Base-by-base conservation (phyloP, 345 rosid genomes). In the Gossypium mustelinum region DNA sequence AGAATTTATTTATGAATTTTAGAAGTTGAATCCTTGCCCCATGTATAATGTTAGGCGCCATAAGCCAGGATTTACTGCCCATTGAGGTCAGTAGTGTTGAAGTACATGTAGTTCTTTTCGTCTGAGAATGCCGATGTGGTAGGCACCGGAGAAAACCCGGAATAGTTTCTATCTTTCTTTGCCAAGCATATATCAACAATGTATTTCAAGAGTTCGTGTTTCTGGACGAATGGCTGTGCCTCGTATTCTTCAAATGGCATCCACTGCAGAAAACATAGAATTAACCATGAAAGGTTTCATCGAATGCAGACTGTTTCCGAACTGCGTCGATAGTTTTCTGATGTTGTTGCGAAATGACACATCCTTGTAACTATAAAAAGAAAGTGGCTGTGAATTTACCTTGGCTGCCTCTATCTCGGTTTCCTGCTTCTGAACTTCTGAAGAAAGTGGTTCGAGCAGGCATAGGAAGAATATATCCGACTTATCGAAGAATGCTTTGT, bases 381-480 rank as follows among this genome's bases (percentile, higher is more conserved):
- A 27, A 60, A 58, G 41, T 34, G 41, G 41, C 7, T 43, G 27
- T 16, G 14, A 61, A 14, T 74, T 85, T 34, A 90, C 97, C 92
- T 84, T 80, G 44, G 93, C 91, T 11, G 88, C 94, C 47, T 81
- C 90, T 47, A 92, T 82, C 86, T 94, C 97, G 11, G 87, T 41
- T 69, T 92, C 90, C 76, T 92, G 97, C 79, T 68, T 81, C 81
- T 78, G 79, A 72, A 92, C 81, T 47, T 89, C 90, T 20, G 77
- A 84, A 43, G 97, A 87, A 74, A 86, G 78, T 27, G 97, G 97
- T 54, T 82, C 86, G 68, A 91, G 51, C 84, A 89, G 78, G 89
- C 97, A 94, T 61, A 92, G 54, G 18, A 92, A 92, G 84, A 87
- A 88, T 79, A 92, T 45, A 82, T 91, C 93, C 6, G 97, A 91